Percentiles rank a stretch among this genome's conserved stretches.
phyloP scores from a whole-genome alignment of 176 grass and related monocot genomes.

The Cymbopogon citratus region DNA sequence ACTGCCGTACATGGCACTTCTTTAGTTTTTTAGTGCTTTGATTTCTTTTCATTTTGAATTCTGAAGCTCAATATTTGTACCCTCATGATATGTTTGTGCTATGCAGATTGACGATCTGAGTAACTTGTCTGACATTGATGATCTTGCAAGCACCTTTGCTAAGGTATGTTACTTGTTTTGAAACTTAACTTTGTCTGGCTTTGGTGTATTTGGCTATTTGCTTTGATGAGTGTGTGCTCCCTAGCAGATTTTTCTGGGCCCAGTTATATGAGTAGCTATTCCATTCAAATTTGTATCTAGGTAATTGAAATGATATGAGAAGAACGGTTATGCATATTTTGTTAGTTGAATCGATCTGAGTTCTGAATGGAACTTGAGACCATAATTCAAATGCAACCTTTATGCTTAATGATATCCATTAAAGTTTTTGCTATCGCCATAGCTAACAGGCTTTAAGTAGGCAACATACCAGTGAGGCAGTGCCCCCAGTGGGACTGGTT shows the following conservation, averaged over 20 bases:
- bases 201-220: slow-evolving; percentile 6
- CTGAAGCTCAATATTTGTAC: neutral
- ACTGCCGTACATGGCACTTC: neutral
- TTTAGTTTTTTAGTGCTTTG: neutral
- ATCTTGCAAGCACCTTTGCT: slow-evolving; percentile 85
- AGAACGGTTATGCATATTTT: neutral
- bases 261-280: neutral
- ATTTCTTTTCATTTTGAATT: neutral
- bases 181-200: neutral
- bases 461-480: neutral
- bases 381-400: neutral
- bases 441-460: neutral
- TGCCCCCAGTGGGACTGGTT: neutral
- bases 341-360: neutral
- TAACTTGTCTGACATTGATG: slow-evolving; percentile 79
- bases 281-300: neutral
- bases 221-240: neutral
- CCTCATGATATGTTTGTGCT: slow-evolving; percentile 24
- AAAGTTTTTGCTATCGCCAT: neutral
- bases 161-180: slow-evolving; percentile 56
- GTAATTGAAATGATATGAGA: neutral
- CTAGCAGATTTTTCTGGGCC: neutral
- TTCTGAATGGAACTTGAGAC: neutral
- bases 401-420: neutral
- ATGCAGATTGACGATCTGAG: slow-evolving; percentile 57